Percentiles rank a stretch among this genome's conserved stretches.
Evolutionary conservation across 1,139 yeast genomes (phyloP).

Genomic region (Saccharomyces hybrid): DNA sequence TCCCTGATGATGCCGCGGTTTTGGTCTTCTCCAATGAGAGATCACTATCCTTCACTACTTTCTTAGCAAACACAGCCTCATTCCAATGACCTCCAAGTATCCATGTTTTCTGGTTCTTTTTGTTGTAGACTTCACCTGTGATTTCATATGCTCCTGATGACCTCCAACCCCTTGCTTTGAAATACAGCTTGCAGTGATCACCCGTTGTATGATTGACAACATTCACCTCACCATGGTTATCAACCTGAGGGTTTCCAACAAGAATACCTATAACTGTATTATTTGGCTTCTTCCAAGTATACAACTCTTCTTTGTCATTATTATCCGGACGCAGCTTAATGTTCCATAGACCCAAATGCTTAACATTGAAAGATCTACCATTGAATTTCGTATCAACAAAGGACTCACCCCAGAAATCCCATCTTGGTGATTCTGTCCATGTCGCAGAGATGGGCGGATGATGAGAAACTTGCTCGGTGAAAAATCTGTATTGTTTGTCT

Average conservation of each 20-base stretch:
- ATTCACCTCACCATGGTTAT: constrained; percentile 88
- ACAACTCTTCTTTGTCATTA: constrained; percentile 49
- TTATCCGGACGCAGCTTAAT: constrained; percentile 68
- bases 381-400: constrained; percentile 83
- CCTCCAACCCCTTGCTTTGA: constrained; percentile 96
- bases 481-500: constrained; percentile 72
- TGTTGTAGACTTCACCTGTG: constrained; percentile 64
- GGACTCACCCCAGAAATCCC: constrained; percentile 96
- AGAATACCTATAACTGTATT: constrained; percentile 94
- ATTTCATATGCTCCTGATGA: constrained; percentile 89
- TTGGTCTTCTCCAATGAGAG: constrained; percentile 17
- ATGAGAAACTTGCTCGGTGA: constrained; percentile 92
- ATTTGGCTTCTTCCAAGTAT: constrained; percentile 90
- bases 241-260: constrained; percentile 90
- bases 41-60: constrained; percentile 32
- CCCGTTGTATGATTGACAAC: constrained; percentile 85
- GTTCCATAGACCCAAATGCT: constrained; percentile 90
- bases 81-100: constrained; percentile 96
- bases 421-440: constrained; percentile 74
- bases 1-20: constrained; percentile 11
- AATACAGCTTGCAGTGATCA: constrained; percentile 61
- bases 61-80: constrained; percentile 76
- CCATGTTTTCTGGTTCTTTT: constrained; percentile 55
- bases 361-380: constrained; percentile 90
- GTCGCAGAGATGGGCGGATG: constrained; percentile 96